Percentiles rank a stretch among this genome's conserved stretches.
phyloP scores from a whole-genome alignment of 352 stramenopile genomes.

The Thalassiosira exigua region DNA sequence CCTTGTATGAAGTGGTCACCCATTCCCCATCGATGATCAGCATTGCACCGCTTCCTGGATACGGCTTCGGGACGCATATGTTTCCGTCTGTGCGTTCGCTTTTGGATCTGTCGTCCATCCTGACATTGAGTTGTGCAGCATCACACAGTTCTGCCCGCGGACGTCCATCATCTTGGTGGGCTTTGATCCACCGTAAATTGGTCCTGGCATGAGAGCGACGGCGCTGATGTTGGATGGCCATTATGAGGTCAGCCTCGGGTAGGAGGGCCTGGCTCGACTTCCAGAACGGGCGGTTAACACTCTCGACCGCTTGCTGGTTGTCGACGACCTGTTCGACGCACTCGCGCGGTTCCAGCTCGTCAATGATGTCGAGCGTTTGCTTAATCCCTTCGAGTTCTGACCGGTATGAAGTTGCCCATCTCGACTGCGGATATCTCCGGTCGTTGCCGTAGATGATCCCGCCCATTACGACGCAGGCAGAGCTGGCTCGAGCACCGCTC shows the following conservation, averaged over 20 bases:
- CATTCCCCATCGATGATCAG: conserved; percentile 12
- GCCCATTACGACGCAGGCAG: not conserved
- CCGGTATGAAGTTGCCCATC: not conserved
- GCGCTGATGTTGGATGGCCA: conserved; percentile 1
- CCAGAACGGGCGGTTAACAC: not conserved
- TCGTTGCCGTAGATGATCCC: not conserved
- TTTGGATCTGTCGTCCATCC: not conserved
- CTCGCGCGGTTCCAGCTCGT: not conserved
- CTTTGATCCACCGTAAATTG: not conserved
- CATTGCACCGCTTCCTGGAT: conserved; percentile 13
- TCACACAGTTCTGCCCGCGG: not conserved
- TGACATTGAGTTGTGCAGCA: not conserved
- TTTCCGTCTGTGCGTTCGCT: not conserved
- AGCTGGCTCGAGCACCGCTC: not conserved
- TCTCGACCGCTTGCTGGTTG: conserved; percentile 5
- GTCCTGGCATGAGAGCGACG: not conserved
- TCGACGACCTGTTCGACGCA: not conserved
- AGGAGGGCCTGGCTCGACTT: not conserved
- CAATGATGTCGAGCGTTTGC: not conserved
- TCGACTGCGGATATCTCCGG: not conserved
- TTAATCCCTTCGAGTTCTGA: not conserved
- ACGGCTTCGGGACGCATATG: not conserved
- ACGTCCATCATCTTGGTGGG: conserved; percentile 10
- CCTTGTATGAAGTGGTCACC: conserved; percentile 1
- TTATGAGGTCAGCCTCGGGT: conserved; percentile 23